These are phyloP conservation scores for Fraxinus dipetala DNA, from an alignment of 305 asterid genomes.

Conservation along the genomic window DNA sequence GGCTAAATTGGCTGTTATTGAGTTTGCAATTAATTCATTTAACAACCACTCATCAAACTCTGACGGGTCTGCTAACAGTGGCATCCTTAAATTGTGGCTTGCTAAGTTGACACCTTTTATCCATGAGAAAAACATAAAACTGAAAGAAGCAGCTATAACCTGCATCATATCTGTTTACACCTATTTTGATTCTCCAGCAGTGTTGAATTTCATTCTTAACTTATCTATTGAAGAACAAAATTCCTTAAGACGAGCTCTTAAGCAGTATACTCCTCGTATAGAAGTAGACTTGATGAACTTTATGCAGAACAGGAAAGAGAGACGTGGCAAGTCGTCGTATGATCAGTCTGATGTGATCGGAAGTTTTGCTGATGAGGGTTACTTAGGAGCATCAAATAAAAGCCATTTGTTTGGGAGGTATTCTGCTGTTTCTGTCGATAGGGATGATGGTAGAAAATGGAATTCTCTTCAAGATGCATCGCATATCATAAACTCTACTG, in stretches of 20 bases:
- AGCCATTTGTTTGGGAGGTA: slow-evolving; percentile 72
- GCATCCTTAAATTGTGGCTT: slow-evolving; percentile 96
- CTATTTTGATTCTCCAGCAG: slow-evolving; percentile 73
- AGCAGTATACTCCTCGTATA: slow-evolving; percentile 95
- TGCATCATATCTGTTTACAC: slow-evolving; percentile 86
- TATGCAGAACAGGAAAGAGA: slow-evolving; percentile 90
- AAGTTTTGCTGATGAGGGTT: slow-evolving; percentile 88
- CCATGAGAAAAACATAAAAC: slow-evolving; percentile 85
- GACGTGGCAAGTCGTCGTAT: slow-evolving; percentile 72
- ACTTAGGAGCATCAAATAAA: slow-evolving; percentile 65
- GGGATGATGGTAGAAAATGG: slow-evolving; percentile 91
- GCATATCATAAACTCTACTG: slow-evolving; percentile 37
- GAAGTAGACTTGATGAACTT: slow-evolving; percentile 96
- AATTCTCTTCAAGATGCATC: slow-evolving; percentile 43
- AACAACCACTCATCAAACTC: slow-evolving; percentile 74
- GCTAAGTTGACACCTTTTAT: slow-evolving; percentile 82
- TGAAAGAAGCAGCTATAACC: slow-evolving; percentile 91
- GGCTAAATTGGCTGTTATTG: slow-evolving; percentile 96
- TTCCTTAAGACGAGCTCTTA: slow-evolving; percentile 87
- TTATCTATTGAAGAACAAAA: slow-evolving; percentile 95
- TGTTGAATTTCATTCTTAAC: slow-evolving; percentile 79
- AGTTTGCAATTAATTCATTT: slow-evolving; percentile 86
- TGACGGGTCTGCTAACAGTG: slow-evolving; percentile 80
- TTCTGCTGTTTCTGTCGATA: slow-evolving; percentile 82
- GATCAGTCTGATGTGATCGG: slow-evolving; percentile 90